These are phyloP conservation scores for Phyllosticta ampelicida DNA, from an alignment of 2,329 filamentous ascomycete species.

Conservation along the genomic window DNA sequence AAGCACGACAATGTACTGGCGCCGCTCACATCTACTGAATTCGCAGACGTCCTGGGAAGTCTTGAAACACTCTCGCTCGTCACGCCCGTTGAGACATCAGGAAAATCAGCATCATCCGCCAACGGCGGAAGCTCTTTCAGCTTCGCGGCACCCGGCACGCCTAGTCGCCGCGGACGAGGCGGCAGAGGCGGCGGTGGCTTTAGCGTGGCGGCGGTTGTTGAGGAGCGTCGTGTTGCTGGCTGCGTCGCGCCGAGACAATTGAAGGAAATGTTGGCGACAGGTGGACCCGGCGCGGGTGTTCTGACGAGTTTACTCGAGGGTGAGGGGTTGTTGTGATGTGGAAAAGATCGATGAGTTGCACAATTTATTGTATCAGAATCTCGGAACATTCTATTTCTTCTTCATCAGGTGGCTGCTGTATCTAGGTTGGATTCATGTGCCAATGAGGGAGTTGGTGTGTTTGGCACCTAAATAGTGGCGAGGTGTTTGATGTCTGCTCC, in stretches of 20 bases:
- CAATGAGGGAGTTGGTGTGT: too few relatives aligned
- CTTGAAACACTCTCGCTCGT: slow-evolving; percentile 81
- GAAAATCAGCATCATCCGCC: slow-evolving; percentile 48
- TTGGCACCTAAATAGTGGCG: too few relatives aligned
- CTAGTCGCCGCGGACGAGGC: slow-evolving; percentile 52
- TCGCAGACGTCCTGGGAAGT: slow-evolving; percentile 82
- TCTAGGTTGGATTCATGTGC: too few relatives aligned
- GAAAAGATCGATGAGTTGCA: background rate
- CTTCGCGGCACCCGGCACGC: slow-evolving; percentile 21
- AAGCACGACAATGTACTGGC: slow-evolving; percentile 81
- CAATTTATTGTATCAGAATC: background rate
- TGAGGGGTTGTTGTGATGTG: background rate
- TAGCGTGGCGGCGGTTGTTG: slow-evolving; percentile 39
- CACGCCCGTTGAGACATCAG: slow-evolving; percentile 50
- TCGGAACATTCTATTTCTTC: background rate
- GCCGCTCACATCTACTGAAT: slow-evolving; percentile 81
- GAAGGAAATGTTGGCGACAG: slow-evolving; percentile 45
- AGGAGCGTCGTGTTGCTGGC: slow-evolving; percentile 71
- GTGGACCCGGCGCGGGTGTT: slow-evolving; percentile 33
- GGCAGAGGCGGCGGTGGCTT: slow-evolving; percentile 26
- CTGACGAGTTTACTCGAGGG: slow-evolving; percentile 21
- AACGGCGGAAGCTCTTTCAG: slow-evolving; percentile 50
- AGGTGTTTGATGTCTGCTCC: too few relatives aligned
- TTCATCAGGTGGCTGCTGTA: background rate
- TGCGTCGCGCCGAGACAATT: slow-evolving; percentile 74